Evolutionary conservation across 2,329 filamentous ascomycete genomes (phyloP), one percentile per base, ranked within the genome.

Genomic region (Incumbomyces lentus): DNA sequence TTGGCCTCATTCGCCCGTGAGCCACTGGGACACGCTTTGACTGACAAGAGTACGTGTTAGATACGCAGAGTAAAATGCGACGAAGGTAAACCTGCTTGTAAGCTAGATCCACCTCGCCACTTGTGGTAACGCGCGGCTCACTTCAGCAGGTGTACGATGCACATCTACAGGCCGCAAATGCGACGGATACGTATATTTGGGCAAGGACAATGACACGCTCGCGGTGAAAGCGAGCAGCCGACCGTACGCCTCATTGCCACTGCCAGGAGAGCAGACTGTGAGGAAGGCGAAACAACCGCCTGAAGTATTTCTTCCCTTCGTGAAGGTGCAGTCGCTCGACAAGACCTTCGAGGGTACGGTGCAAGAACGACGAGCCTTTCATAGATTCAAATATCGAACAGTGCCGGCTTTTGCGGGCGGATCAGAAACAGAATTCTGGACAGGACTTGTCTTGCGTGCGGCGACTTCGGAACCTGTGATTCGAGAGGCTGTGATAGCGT

Each of bases 391-490:
- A 35, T 67, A 72, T 19, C 75, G 76, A 36, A 82, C 81, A 0
- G 76, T 79, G 1, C 73, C 65, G 39, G 78, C 81, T 55, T 65
- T 84, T 6, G 81, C 79, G 0, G 79, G 81, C 11, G 83, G 79
- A 58, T 84, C 84, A 50, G 76, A 82, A 57, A 75, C 73, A 16
- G 68, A 72, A 1, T 84, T 84, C 57, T 84, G 80, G 80, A 78
- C 72, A 1, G 68, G 72, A 36, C 72, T 74, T 30, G 78, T 84
- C 1, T 60, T 83, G 8, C 75, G 79, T 54, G 78, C 79, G 59
- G 82, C 78, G 44, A 77, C 83, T 52, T 68, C 70, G 1, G 76
- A 81, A 56, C 65, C 72, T 11, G 71, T 79, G 19, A 78, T 84
- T 49, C 74, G 75, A 11, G 78, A 83, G 59, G 77, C 79, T 10